phyloP scores from a whole-genome alignment of 345 rosid species.

The Erysimum cheiranthoides region DNA sequence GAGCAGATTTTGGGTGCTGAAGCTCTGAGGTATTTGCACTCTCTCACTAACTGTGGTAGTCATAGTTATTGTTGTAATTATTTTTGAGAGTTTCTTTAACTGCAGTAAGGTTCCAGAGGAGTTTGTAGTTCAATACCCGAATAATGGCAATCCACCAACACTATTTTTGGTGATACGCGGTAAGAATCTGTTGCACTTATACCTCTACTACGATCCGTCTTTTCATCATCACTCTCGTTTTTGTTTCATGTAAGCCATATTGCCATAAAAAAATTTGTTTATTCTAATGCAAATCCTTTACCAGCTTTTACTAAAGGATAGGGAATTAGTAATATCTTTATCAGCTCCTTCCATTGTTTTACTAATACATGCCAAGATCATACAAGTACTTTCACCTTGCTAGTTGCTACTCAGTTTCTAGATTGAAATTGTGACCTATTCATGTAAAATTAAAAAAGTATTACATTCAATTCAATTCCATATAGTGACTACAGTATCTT shows the following conservation, averaged over 20 bases:
- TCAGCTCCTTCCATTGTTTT: conserved; percentile 14
- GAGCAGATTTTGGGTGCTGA: conserved; percentile 98
- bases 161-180: conserved; percentile 87
- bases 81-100: conserved; percentile 41
- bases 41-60: conserved; percentile 26
- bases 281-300: conserved; percentile 12
- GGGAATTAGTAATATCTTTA: conserved; percentile 6
- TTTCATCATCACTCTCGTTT: conserved; percentile 4
- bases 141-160: conserved; percentile 98
- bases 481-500: conserved; percentile 25
- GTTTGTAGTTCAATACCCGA: conserved; percentile 85
- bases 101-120: conserved; percentile 97
- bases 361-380: not conserved
- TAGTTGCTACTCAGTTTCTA: conserved; percentile 25
- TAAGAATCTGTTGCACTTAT: conserved; percentile 37
- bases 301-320: not conserved
- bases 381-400: conserved; percentile 26
- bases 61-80: conserved; percentile 26
- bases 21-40: conserved; percentile 72
- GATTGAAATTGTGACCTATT: not conserved
- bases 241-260: conserved; percentile 8
- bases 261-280: conserved; percentile 23
- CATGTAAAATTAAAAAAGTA: not conserved
- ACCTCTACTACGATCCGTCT: not conserved
- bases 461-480: conserved; percentile 23